Percentiles rank a stretch among this genome's conserved stretches.
Evolutionary conservation across 1,139 yeast genomes (phyloP).

Genomic region (Nematodospora anomalae): DNA sequence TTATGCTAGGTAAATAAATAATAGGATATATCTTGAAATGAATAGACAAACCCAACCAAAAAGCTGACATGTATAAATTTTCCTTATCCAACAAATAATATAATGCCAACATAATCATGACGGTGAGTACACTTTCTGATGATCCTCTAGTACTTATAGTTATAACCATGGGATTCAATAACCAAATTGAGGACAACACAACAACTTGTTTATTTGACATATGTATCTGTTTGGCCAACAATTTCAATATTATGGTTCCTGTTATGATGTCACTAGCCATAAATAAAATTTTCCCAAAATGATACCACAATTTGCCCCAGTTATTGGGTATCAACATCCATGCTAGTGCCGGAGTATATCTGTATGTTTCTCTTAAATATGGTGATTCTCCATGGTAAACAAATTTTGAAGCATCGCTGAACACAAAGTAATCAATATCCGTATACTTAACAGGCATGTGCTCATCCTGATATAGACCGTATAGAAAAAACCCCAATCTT

Average conservation of each 20-base stretch:
- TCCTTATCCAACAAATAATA: slow-evolving; percentile 40
- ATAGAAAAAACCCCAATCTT: slow-evolving; percentile 68
- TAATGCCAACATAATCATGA: slow-evolving; percentile 64
- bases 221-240: slow-evolving; percentile 20
- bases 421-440: slow-evolving; percentile 90
- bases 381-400: slow-evolving; percentile 71
- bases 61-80: slow-evolving; percentile 50
- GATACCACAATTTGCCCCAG: slow-evolving; percentile 45
- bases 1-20: slow-evolving; percentile 67
- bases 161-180: slow-evolving; percentile 91
- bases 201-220: slow-evolving; percentile 18
- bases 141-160: slow-evolving; percentile 94
- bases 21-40: slow-evolving; percentile 93
- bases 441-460: slow-evolving; percentile 82
- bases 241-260: slow-evolving; percentile 60
- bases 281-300: slow-evolving; percentile 79
- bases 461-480: slow-evolving; percentile 86
- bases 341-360: slow-evolving; percentile 88
- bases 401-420: slow-evolving; percentile 84
- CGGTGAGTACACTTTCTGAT: slow-evolving; percentile 85
- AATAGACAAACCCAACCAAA: slow-evolving; percentile 71
- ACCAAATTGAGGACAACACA: slow-evolving; percentile 63
- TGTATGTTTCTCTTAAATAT: slow-evolving; percentile 78
- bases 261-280: slow-evolving; percentile 78
- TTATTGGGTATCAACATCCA: slow-evolving; percentile 77